A percentile compares a stretch with the other conserved stretches of the same genome.
phyloP scores from a whole-genome alignment of 805 yeast genomes.

The Candida chauliodis region DNA sequence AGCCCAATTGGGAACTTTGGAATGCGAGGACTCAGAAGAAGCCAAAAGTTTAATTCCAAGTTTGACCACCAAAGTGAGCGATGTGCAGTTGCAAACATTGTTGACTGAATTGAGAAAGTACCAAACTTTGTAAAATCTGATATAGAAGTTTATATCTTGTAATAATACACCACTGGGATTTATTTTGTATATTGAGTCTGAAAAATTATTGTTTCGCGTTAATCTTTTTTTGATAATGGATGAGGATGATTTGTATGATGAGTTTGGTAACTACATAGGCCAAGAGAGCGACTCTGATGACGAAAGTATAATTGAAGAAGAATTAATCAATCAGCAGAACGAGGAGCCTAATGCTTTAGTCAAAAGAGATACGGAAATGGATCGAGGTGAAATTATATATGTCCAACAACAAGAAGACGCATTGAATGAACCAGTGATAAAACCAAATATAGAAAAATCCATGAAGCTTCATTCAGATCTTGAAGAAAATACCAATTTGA shows the following conservation, averaged over 20 bases:
- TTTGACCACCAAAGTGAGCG: slow-evolving; percentile 73
- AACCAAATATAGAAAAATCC: slow-evolving; percentile 25
- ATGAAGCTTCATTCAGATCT: slow-evolving; percentile 23
- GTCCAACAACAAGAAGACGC: slow-evolving; percentile 13
- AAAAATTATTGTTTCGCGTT: too few species aligned
- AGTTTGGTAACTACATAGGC: slow-evolving; percentile 69
- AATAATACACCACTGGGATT: too few species aligned
- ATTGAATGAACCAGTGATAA: slow-evolving; percentile 18
- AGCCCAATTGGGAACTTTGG: slow-evolving; percentile 85
- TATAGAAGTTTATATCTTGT: too few species aligned
- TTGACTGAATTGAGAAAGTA: slow-evolving; percentile 78
- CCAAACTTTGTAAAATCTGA: slow-evolving; percentile 42
- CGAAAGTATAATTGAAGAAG: neutral
- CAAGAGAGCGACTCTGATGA: slow-evolving; percentile 41
- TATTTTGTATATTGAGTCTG: too few species aligned
- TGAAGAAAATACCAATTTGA: slow-evolving; percentile 51
- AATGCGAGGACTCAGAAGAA: slow-evolving; percentile 96
- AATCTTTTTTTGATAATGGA: slow-evolving; percentile 40
- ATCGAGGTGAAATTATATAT: slow-evolving; percentile 5
- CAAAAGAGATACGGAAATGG: neutral
- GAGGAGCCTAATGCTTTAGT: slow-evolving; percentile 6
- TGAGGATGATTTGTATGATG: slow-evolving; percentile 70
- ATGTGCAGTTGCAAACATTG: slow-evolving; percentile 81
- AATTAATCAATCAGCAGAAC: neutral
- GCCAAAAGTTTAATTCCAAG: slow-evolving; percentile 94